Evolutionary conservation across 2,329 filamentous ascomycete species (phyloP), one percentile per base, ranked within the genome.

Genomic region (Aspergillus thermomutatus): DNA sequence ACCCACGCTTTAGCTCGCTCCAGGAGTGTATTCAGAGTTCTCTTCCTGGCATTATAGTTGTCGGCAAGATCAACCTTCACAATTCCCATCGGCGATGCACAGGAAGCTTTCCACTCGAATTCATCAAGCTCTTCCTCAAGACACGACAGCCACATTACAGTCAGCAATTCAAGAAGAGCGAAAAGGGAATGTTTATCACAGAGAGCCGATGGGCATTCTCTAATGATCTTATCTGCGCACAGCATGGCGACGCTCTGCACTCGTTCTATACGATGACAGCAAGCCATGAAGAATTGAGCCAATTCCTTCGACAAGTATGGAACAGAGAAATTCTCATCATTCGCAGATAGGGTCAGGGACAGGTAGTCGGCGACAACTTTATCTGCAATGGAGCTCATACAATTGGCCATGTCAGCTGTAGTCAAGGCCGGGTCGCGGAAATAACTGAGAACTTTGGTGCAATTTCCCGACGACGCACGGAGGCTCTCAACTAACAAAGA

Each of bases 81-180:
- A 45, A 89, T 85, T 11, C 89, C 91, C 60, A 89, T 85, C 1
- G 82, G 76, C 1, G 92, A 97, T 3, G 82, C 86, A 70, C 96
- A 95, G 3, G 84, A 87, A 3, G 92, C 90, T 59, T 87, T 87
- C 76, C 92, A 95, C 52, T 91, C 87, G 68, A 97, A 99, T 67
- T 95, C 87, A 65, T 99, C 93, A 0, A 92, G 92, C 72, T 99
- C 94, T 11, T 89, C 89, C 71, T 99, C 93, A 17, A 99, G 80
- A 70, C 94, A 99, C 68, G 92, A 93, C 49, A 86, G 86, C 93
- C 93, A 99, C 88, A 99, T 92, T 27, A 99, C 83, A 3, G 91
- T 93, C 19, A 99, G 79, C 3, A 99, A 83, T 72, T 99, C 95
- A 9, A 99, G 80, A 17, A 99, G 80, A 1, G 93, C 92, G 75